These are phyloP conservation scores for Tylopilus orsonianus DNA, from an alignment of 1,284 basidiomycete species.

Conservation along the genomic window DNA sequence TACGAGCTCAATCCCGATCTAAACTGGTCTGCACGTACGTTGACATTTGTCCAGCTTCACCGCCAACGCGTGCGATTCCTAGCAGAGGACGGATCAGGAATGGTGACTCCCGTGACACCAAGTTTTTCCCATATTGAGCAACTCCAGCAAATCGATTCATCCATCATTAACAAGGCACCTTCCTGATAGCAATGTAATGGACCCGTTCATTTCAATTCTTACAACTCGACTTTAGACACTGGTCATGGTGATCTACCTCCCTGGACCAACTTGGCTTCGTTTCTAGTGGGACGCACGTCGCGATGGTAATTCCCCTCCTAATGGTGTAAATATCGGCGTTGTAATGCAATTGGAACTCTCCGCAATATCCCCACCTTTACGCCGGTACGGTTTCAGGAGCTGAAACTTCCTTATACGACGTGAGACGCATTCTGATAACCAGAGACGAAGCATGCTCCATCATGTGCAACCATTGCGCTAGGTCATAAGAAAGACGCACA, in stretches of 20 bases:
- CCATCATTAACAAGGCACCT: constrained; percentile 38
- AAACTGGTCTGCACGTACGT: constrained; percentile 8
- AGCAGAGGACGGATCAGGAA: constrained; percentile 56
- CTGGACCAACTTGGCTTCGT: constrained; percentile 13
- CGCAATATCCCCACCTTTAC: constrained; percentile 17
- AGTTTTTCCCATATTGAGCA: constrained; percentile 43
- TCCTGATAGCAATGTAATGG: constrained; percentile 30
- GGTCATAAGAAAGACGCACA: constrained; percentile 50
- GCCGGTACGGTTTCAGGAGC: constrained; percentile 2
- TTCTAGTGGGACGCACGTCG: constrained; percentile 18
- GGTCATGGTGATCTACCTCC: constrained; percentile 11
- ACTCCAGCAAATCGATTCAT: constrained; percentile 19
- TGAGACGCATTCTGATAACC: constrained; percentile 62
- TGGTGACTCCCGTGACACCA: constrained; percentile 63
- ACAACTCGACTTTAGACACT: constrained; percentile 21
- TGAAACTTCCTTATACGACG: constrained; percentile 58
- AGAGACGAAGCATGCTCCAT: constrained; percentile 1
- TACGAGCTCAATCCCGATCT: constrained; percentile 34
- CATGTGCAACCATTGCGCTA: constrained; percentile 4
- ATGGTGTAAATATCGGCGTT: constrained; percentile 38
- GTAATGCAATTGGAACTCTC: constrained; percentile 27
- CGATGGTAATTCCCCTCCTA: constrained; percentile 31
- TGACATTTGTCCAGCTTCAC: constrained; percentile 56
- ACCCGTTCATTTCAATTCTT: constrained; percentile 11
- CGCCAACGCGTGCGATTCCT: constrained; percentile 78